Evolutionary conservation across 2,329 filamentous ascomycete genomes (phyloP).

Genomic region (Bipolaris victoriae): DNA sequence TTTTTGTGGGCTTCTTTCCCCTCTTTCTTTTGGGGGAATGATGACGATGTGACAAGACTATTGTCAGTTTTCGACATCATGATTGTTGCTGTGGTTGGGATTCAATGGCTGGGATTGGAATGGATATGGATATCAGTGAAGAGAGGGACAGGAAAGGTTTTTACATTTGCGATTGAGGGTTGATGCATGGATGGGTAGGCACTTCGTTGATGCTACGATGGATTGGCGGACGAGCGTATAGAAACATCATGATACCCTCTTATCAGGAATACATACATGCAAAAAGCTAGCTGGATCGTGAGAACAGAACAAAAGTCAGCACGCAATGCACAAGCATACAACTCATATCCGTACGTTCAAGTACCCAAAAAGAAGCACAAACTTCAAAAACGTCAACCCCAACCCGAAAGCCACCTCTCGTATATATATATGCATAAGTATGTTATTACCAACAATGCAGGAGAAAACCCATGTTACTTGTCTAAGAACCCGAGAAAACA

Average conservation of each 20-base stretch:
- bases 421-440: background rate
- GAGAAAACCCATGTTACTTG: background rate
- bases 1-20: background rate
- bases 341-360: background rate
- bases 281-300: background rate
- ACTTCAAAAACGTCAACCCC: too few species aligned
- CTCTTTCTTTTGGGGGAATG: background rate
- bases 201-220: background rate
- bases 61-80: background rate
- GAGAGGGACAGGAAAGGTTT: background rate
- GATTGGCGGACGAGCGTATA: background rate
- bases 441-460: background rate
- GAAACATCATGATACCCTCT: conserved; percentile 2
- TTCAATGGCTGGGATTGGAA: background rate
- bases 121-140: background rate
- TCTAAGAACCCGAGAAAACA: background rate
- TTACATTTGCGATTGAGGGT: background rate
- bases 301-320: too few species aligned
- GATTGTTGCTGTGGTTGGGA: background rate
- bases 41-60: background rate
- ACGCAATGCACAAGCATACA: too few species aligned
- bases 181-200: background rate
- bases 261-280: background rate
- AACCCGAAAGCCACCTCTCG: background rate
- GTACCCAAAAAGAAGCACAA: background rate